A percentile compares a stretch with the other conserved stretches of the same genome.
Conservation (phyloP, 2,329 filamentous ascomycete species). For the Aspergillus ustus region DNA sequence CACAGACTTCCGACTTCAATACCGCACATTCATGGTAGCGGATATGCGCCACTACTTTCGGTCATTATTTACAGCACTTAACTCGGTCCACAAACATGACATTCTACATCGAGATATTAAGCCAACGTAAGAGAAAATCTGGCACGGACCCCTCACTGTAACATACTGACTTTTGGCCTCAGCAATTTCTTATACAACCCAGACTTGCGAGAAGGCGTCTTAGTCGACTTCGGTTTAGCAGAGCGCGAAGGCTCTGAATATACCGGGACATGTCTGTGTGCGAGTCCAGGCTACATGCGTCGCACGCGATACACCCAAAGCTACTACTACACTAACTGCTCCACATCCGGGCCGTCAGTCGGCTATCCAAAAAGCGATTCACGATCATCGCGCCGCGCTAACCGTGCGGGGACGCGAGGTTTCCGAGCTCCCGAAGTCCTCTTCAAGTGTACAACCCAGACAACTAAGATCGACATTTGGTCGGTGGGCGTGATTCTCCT, state of each 20-base stretch:
- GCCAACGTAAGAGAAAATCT: slow-evolving; percentile 65
- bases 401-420: slow-evolving; percentile 90
- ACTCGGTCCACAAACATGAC: slow-evolving; percentile 77
- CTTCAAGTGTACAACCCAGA: slow-evolving; percentile 95
- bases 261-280: slow-evolving; percentile 71
- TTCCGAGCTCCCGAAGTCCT: slow-evolving; percentile 96
- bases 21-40: slow-evolving; percentile 80
- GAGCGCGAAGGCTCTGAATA: slow-evolving; percentile 68
- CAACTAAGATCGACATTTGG: slow-evolving; percentile 94
- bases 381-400: slow-evolving; percentile 84
- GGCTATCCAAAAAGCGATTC: slow-evolving; percentile 91
- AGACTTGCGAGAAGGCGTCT: slow-evolving; percentile 73
- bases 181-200: slow-evolving; percentile 92
- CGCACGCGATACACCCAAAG: slow-evolving; percentile 61
- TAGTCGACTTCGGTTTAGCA: slow-evolving; percentile 98
- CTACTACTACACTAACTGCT: slow-evolving; percentile 60
- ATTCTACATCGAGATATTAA: slow-evolving; percentile 97
- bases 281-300: slow-evolving; percentile 66
- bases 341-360: slow-evolving; percentile 51
- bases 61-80: slow-evolving; percentile 83
- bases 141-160: background rate
- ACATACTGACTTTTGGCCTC: slow-evolving; percentile 17
- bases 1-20: slow-evolving; percentile 89
- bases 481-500: slow-evolving; percentile 94
- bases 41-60: slow-evolving; percentile 91